phyloP scores from a whole-genome alignment of 1,284 basidiomycete genomes.

The Athelia sp. region DNA sequence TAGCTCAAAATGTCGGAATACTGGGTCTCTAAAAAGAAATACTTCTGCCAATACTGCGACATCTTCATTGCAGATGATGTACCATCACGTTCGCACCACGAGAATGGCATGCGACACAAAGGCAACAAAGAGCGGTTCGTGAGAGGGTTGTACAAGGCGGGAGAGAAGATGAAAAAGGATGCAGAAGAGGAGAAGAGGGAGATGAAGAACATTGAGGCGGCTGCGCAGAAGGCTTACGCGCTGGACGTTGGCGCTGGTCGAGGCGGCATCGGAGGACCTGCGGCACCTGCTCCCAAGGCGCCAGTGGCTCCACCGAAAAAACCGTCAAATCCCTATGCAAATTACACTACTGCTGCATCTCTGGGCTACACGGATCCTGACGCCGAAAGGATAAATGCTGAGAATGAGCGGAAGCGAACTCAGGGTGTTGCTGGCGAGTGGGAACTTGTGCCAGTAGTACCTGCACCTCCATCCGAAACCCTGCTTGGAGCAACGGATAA shows the following conservation, averaged over 20 bases:
- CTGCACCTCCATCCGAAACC: constrained; percentile 19
- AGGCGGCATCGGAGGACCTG: constrained; percentile 40
- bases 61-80: constrained; percentile 92
- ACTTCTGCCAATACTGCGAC: constrained; percentile 85
- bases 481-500: no score
- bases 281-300: constrained; percentile 34
- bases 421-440: constrained; percentile 83
- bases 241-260: constrained; percentile 66
- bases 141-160: constrained; percentile 88
- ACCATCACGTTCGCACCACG: constrained; percentile 89
- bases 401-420: constrained; percentile 51
- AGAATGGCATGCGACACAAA: constrained; percentile 91
- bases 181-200: constrained; percentile 82
- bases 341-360: constrained; percentile 85
- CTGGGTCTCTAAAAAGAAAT: constrained; percentile 83
- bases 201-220: constrained; percentile 83
- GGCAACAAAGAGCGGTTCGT: constrained; percentile 93
- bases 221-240: constrained; percentile 70
- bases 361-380: constrained; percentile 79
- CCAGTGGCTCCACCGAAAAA: constrained; percentile 34
- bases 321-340: constrained; percentile 68
- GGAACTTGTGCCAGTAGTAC: constrained; percentile 59
- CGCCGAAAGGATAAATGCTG: constrained; percentile 49
- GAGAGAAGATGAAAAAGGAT: constrained; percentile 85
- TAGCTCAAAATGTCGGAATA: constrained; percentile 73